These are phyloP conservation scores for Neurospora terricola DNA, from an alignment of 495 filamentous ascomycete species.

Conservation along the genomic window DNA sequence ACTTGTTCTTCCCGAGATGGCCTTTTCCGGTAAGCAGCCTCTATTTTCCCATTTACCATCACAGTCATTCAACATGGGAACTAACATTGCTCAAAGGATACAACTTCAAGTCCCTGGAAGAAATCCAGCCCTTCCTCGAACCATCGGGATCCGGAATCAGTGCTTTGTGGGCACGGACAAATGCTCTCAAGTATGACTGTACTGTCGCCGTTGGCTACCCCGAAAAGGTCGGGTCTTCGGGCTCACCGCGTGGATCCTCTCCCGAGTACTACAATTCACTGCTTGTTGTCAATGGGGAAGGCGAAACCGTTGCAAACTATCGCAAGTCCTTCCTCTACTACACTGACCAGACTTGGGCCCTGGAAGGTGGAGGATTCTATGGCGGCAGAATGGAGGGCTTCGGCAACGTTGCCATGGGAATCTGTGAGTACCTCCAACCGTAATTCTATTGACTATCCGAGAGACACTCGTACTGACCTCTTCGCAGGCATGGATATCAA, in stretches of 20 bases:
- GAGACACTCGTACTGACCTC: not conserved
- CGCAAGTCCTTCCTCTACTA: constrained; percentile 85
- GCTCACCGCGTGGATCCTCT: constrained; percentile 25
- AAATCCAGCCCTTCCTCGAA: constrained; percentile 78
- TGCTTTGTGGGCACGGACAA: constrained; percentile 68
- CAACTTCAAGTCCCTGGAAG: constrained; percentile 71
- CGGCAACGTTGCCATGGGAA: constrained; percentile 67
- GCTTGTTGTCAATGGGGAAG: constrained; percentile 63
- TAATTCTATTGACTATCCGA: not conserved
- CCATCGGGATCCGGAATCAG: constrained; percentile 61
- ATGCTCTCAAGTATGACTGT: constrained; percentile 62
- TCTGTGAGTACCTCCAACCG: constrained; percentile 52
- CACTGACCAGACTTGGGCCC: constrained; percentile 86
- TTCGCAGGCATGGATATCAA: constrained; percentile 58
- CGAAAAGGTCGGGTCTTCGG: constrained; percentile 45
- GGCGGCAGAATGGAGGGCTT: constrained; percentile 38
- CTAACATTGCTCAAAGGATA: constrained; percentile 51
- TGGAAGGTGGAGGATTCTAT: constrained; percentile 63
- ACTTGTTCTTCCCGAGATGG: constrained; percentile 78
- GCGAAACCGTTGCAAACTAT: constrained; percentile 69
- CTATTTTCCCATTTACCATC: too few species aligned
- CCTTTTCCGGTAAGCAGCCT: constrained; percentile 62
- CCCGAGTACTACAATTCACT: constrained; percentile 70
- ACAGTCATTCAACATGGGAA: not conserved
- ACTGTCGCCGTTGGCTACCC: constrained; percentile 87